Percentiles rank a stretch among this genome's conserved stretches.
Evolutionary conservation across 2,329 filamentous ascomycete species (phyloP).

Genomic region (Akanthomyces uredinophilus): DNA sequence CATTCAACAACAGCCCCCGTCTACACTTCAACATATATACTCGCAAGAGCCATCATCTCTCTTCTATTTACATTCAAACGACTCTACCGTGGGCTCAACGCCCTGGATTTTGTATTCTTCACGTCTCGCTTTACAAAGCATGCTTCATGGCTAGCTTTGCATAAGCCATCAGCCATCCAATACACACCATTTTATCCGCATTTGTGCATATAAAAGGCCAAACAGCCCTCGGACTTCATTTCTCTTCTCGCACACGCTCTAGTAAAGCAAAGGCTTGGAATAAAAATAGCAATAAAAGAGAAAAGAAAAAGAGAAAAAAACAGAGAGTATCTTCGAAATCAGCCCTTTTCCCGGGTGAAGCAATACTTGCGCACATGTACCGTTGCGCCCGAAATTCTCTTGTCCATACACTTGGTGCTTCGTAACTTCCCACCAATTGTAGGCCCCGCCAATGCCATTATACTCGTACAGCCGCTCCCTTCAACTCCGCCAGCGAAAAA

Average conservation of each 20-base stretch:
- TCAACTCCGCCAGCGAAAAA: not conserved
- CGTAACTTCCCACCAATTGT: not conserved
- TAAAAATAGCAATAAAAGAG: not conserved
- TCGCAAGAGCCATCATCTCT: constrained; percentile 5
- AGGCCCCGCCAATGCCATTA: too few relatives aligned
- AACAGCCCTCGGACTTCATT: too few relatives aligned
- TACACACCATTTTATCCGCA: not conserved
- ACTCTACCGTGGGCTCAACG: not conserved
- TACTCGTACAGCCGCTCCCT: constrained; percentile 2
- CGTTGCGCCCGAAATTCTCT: not conserved
- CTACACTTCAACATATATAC: constrained; percentile 9
- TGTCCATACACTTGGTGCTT: not conserved
- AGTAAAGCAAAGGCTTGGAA: not conserved
- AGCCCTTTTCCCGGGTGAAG: not conserved
- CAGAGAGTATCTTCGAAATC: not conserved
- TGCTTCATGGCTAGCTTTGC: not conserved
- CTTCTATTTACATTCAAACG: not conserved
- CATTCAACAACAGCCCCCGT: constrained; percentile 8
- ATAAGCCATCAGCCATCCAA: not conserved
- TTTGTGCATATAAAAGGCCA: too few relatives aligned
- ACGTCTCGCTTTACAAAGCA: not conserved
- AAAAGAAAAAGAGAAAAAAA: not conserved
- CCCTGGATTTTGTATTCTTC: not conserved
- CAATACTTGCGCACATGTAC: not conserved
- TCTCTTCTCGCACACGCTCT: not conserved